phyloP scores from a whole-genome alignment of 2,329 filamentous ascomycete species.

The Niveomyces coronatus region DNA sequence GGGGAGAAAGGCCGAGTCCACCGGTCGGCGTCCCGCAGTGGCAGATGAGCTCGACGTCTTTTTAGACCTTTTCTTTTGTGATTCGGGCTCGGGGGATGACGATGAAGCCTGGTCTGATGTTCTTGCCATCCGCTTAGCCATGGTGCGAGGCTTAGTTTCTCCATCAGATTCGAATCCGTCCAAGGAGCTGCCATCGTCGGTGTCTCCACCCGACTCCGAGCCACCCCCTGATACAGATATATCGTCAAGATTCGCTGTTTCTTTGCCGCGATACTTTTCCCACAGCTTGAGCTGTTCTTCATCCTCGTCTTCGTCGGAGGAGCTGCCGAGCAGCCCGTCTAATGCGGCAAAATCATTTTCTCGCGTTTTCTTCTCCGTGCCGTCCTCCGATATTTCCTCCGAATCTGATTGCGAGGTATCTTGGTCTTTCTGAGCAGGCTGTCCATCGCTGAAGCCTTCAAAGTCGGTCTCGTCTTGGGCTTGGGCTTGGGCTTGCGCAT shows the following conservation, averaged over 20 bases:
- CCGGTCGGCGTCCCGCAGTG: conserved; percentile 16
- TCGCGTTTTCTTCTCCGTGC: conserved; percentile 19
- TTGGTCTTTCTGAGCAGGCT: conserved; percentile 17
- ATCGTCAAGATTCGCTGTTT: conserved; percentile 28
- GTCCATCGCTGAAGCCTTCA: conserved; percentile 25
- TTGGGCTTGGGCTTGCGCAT: conserved; percentile 15
- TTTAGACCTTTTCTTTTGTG: conserved; percentile 13
- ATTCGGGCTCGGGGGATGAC: conserved; percentile 22
- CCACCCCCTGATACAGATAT: conserved; percentile 28
- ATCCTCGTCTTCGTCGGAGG: conserved; percentile 31
- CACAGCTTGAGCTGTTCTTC: conserved; percentile 22
- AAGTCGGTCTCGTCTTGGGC: conserved; percentile 27
- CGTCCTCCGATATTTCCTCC: too few relatives aligned
- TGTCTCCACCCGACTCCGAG: conserved; percentile 12
- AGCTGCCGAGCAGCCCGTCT: conserved; percentile 35
- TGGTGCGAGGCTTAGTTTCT: conserved; percentile 15
- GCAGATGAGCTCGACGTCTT: too few relatives aligned
- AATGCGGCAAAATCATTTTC: conserved; percentile 30
- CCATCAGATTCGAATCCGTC: conserved; percentile 18
- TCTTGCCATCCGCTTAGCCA: not conserved
- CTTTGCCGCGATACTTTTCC: conserved; percentile 22
- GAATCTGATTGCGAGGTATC: too few relatives aligned
- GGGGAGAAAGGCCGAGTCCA: conserved; percentile 56
- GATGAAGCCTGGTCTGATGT: conserved; percentile 15
- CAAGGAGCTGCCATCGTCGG: conserved; percentile 17